These are phyloP conservation scores for Trichosporon faecale DNA, from an alignment of 1,284 basidiomycete genomes.

Conservation along the genomic window DNA sequence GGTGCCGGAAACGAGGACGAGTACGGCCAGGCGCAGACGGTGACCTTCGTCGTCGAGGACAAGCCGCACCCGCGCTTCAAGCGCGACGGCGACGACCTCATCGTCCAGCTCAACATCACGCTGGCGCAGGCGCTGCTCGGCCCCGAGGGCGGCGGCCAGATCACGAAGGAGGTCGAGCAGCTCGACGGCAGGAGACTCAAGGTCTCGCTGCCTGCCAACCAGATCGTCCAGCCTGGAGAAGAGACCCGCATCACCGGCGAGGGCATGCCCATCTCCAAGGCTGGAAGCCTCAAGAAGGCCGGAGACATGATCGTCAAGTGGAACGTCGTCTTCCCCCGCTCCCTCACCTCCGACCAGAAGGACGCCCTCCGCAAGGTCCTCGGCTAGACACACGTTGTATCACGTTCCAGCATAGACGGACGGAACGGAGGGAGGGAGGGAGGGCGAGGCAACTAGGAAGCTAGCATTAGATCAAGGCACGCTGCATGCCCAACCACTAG, in stretches of 20 bases:
- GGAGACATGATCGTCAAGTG: conserved; percentile 80
- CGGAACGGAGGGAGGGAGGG: not conserved
- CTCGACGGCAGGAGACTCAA: conserved; percentile 76
- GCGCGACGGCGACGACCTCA: conserved; percentile 77
- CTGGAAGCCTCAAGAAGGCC: conserved; percentile 65
- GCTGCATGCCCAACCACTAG: not conserved
- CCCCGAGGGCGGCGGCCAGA: conserved; percentile 52
- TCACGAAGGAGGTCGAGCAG: conserved; percentile 59
- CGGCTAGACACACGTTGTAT: conserved; percentile 11
- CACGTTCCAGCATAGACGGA: not conserved
- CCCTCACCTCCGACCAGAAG: conserved; percentile 69
- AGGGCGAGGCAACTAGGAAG: not conserved
- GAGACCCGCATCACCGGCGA: conserved; percentile 68
- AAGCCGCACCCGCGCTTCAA: conserved; percentile 73
- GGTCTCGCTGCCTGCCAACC: conserved; percentile 63
- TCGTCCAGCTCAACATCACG: conserved; percentile 62
- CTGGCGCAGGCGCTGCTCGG: conserved; percentile 77
- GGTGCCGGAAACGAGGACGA: conserved; percentile 78
- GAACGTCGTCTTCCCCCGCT: conserved; percentile 79
- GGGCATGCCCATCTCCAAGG: conserved; percentile 88
- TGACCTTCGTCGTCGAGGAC: conserved; percentile 88
- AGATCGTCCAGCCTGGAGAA: conserved; percentile 74
- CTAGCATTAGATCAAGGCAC: conserved; percentile 6
- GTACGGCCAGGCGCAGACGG: conserved; percentile 66
- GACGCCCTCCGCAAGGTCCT: conserved; percentile 72